Percentiles rank a stretch among this genome's conserved stretches.
Evolutionary conservation across 495 filamentous ascomycete genomes (phyloP).

Genomic region (Podospora didyma): DNA sequence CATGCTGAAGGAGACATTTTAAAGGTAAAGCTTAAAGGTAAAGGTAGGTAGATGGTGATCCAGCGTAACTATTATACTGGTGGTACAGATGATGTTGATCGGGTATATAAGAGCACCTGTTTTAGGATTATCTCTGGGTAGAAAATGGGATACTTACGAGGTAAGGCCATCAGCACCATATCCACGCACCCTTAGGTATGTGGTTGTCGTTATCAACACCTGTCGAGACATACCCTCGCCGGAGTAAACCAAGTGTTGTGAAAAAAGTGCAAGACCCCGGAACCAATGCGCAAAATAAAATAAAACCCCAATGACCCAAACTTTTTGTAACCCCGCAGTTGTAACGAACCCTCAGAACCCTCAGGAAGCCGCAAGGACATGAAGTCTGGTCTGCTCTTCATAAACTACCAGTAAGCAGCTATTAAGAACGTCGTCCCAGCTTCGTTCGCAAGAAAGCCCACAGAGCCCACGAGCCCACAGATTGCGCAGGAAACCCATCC

Average conservation of each 20-base stretch:
- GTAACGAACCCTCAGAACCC: conserved; percentile 20
- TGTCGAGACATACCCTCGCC: neutral
- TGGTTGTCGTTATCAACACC: neutral
- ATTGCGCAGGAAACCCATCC: conserved; percentile 27
- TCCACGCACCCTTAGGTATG: neutral
- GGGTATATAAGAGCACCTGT: no score
- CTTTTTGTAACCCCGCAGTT: conserved; percentile 15
- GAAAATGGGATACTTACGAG: conserved; percentile 15
- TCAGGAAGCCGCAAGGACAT: conserved; percentile 14
- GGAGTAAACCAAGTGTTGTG: conserved; percentile 8
- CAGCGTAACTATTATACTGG: no score
- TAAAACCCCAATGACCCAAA: conserved; percentile 4
- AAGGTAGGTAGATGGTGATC: no score
- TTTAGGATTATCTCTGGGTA: no score
- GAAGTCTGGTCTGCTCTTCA: neutral
- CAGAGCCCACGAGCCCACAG: conserved; percentile 44
- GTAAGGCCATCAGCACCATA: conserved; percentile 2
- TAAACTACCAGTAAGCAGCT: neutral
- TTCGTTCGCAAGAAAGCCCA: conserved; percentile 25
- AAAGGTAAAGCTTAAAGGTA: no score
- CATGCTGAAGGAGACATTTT: no score
- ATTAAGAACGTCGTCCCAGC: conserved; percentile 2
- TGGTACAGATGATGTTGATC: no score
- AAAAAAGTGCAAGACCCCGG: conserved; percentile 3
- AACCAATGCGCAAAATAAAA: neutral